Conservation (phyloP, 73 alveolate species). For the Tetrahymena borealis region DNA sequence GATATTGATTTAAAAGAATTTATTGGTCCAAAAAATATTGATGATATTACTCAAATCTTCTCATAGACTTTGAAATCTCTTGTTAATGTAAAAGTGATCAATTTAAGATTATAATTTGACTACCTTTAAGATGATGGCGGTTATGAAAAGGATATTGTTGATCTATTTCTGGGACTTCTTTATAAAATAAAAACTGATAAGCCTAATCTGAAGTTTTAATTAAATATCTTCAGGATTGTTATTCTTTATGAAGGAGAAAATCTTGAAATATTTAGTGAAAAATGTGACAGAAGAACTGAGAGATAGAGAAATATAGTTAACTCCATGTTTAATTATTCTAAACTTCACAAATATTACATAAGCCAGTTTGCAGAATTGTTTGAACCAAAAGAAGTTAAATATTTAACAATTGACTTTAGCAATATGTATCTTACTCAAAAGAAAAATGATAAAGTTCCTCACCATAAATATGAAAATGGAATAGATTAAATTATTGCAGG, state of each 20-base stretch:
- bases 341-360: background rate
- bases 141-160: background rate
- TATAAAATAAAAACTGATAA: background rate
- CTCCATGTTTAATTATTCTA: background rate
- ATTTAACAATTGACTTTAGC: background rate
- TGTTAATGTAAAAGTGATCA: background rate
- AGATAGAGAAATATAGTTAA: background rate
- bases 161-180: background rate
- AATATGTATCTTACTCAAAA: background rate
- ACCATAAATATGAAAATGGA: background rate
- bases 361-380: background rate
- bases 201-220: background rate
- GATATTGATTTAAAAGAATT: background rate
- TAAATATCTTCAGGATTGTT: background rate
- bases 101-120: background rate
- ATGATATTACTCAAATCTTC: background rate
- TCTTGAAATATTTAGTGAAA: background rate
- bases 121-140: background rate
- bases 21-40: background rate
- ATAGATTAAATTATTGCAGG: background rate
- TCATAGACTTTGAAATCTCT: background rate
- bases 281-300: background rate
- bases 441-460: background rate
- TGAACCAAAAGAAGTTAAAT: background rate
- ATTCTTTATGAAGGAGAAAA: background rate